A percentile compares a stretch with the other conserved stretches of the same genome.
phyloP scores from a whole-genome alignment of 2,329 filamentous ascomycete genomes.

The Aspergillus unguis region DNA sequence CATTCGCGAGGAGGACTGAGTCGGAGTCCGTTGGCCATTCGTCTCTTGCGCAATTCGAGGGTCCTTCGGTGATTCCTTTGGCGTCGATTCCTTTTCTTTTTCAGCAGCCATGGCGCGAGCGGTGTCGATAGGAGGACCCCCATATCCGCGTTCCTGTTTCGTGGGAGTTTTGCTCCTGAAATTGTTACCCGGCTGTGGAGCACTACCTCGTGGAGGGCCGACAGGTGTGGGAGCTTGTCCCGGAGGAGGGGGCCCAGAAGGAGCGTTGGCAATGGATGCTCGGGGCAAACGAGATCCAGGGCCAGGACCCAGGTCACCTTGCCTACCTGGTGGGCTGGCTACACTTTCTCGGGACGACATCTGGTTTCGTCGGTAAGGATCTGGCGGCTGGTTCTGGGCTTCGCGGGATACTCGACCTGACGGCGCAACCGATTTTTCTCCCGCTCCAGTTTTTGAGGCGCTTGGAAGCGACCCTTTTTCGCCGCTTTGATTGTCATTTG shows the following conservation, averaged over 20 bases:
- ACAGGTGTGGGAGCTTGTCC: conserved; percentile 62
- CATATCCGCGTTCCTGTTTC: conserved; percentile 45
- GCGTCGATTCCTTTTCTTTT: conserved; percentile 48
- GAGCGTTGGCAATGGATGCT: conserved; percentile 57
- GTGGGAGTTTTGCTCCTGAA: conserved; percentile 52
- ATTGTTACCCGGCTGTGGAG: conserved; percentile 25
- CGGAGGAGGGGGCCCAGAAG: conserved; percentile 62
- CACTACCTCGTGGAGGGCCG: conserved; percentile 45
- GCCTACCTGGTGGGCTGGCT: conserved; percentile 26
- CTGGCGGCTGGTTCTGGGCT: conserved; percentile 37
- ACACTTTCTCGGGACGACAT: conserved; percentile 46
- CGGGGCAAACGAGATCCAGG: conserved; percentile 58
- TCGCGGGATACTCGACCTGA: conserved; percentile 44
- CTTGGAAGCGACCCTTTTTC: conserved; percentile 38
- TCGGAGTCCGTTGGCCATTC: conserved; percentile 62
- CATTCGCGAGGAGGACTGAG: conserved; percentile 46
- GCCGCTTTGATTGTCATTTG: conserved; percentile 62
- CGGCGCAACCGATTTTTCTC: conserved; percentile 42
- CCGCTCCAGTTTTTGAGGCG: conserved; percentile 41
- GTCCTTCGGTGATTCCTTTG: conserved; percentile 42
- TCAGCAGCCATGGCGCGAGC: conserved; percentile 45
- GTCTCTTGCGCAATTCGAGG: conserved; percentile 41
- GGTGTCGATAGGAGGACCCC: conserved; percentile 42
- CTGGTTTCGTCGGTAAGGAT: conserved; percentile 37
- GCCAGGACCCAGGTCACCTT: conserved; percentile 31